Evolutionary conservation across 257 asterid genomes (phyloP).

Genomic region (Plantago elongata): DNA sequence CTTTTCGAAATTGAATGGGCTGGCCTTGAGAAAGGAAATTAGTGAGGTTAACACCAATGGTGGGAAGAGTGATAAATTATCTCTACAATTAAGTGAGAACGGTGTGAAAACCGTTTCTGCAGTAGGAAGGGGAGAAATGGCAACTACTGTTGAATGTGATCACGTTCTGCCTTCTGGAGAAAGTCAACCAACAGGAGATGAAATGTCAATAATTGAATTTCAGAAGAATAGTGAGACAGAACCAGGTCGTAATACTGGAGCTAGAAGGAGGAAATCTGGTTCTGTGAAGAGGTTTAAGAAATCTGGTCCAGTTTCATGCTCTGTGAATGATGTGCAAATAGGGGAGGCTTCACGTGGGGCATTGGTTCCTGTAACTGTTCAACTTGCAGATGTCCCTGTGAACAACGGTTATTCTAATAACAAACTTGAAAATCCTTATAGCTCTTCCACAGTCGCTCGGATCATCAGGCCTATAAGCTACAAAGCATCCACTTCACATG

Average conservation of each 20-base stretch:
- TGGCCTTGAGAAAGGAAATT: constrained; percentile 21
- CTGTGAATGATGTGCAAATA: constrained; percentile 31
- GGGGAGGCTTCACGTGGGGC: constrained; percentile 25
- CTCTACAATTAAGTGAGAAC: constrained; percentile 38
- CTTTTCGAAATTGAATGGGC: constrained; percentile 30
- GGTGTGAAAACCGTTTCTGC: constrained; percentile 27
- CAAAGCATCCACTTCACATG: constrained; percentile 41
- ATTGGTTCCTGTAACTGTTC: constrained; percentile 31
- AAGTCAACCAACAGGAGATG: constrained; percentile 22
- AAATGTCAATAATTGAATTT: constrained; percentile 32
- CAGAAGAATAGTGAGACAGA: constrained; percentile 36
- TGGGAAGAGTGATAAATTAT: constrained; percentile 26
- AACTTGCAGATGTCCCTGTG: constrained; percentile 27
- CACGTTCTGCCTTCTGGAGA: constrained; percentile 27
- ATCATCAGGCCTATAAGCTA: constrained; percentile 75
- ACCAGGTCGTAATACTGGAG: constrained; percentile 65
- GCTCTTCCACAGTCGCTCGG: constrained; percentile 52
- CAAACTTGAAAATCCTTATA: constrained; percentile 40
- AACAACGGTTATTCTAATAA: constrained; percentile 27
- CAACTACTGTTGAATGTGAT: constrained; percentile 21
- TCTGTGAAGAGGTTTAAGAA: constrained; percentile 75
- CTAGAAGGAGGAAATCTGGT: constrained; percentile 88
- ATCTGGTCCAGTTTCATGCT: constrained; percentile 34
- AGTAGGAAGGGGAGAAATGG: constrained; percentile 30
- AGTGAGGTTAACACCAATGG: constrained; percentile 26